Percentiles rank a stretch among this genome's conserved stretches.
These are phyloP conservation scores for Colletotrichum tabaci DNA, from an alignment of 2,329 filamentous ascomycete species.

Conservation along the genomic window DNA sequence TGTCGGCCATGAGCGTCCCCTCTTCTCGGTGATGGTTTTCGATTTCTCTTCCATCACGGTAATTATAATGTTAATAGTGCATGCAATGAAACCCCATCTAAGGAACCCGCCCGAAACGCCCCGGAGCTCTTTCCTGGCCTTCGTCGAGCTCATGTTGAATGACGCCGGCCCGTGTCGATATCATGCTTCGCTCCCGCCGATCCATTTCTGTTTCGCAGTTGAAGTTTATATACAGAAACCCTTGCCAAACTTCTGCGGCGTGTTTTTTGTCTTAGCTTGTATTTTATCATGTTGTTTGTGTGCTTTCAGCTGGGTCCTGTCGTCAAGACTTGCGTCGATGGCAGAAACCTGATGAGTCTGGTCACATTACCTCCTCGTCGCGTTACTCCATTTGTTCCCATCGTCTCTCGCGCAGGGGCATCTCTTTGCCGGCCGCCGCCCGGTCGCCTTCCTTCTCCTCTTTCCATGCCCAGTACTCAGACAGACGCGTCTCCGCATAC, in stretches of 20 bases:
- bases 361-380: not conserved
- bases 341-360: not conserved
- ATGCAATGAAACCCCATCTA: slow-evolving; percentile 17
- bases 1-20: not conserved
- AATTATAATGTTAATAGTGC: not conserved
- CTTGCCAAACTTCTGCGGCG: slow-evolving; percentile 30
- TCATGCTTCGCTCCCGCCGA: slow-evolving; percentile 42
- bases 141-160: slow-evolving; percentile 55
- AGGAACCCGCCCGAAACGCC: slow-evolving; percentile 28
- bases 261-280: slow-evolving; percentile 6
- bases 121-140: slow-evolving; percentile 37
- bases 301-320: slow-evolving; percentile 10
- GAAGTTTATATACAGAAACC: slow-evolving; percentile 43
- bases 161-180: slow-evolving; percentile 45
- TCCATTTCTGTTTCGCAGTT: slow-evolving; percentile 44
- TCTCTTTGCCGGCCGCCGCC: slow-evolving; percentile 65
- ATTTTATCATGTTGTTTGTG: not conserved
- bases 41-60: not conserved
- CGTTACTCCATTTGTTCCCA: slow-evolving; percentile 74
- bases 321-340: not conserved
- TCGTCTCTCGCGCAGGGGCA: slow-evolving; percentile 82
- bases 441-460: slow-evolving; percentile 78
- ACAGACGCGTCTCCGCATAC: slow-evolving; percentile 88
- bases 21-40: not conserved
- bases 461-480: slow-evolving; percentile 96